Evolutionary conservation across 805 yeast species (phyloP).

Genomic region (Candida pseudofarinosa): DNA sequence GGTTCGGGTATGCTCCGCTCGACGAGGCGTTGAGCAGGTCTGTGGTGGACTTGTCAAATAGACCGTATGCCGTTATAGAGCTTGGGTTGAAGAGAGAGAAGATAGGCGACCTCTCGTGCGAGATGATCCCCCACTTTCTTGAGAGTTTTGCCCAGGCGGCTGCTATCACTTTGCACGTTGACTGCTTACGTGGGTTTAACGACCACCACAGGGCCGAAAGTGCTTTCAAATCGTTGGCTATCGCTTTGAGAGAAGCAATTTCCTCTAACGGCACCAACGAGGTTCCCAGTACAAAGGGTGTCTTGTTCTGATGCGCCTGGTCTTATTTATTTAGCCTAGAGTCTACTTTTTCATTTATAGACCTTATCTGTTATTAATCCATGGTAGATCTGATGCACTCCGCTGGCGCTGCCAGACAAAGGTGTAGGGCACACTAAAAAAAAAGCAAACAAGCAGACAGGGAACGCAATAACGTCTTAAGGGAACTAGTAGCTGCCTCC

Average conservation of each 20-base stretch:
- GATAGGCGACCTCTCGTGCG: constrained; percentile 87
- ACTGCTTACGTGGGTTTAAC: constrained; percentile 86
- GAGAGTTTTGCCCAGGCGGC: constrained; percentile 94
- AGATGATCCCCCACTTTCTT: constrained; percentile 97
- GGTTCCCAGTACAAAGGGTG: constrained; percentile 96
- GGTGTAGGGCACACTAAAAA: too few species aligned
- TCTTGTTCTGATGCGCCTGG: constrained; percentile 55
- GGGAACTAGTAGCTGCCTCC: too few species aligned
- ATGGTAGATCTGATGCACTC: too few species aligned
- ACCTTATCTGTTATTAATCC: too few species aligned
- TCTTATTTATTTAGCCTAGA: neutral
- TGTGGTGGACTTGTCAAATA: constrained; percentile 89
- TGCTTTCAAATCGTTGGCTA: constrained; percentile 94
- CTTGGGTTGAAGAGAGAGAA: constrained; percentile 88
- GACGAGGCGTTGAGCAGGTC: constrained; percentile 96
- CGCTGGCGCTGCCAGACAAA: too few species aligned
- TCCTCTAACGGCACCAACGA: constrained; percentile 82
- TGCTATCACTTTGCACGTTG: constrained; percentile 87
- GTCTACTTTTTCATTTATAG: too few species aligned
- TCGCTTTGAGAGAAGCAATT: constrained; percentile 85
- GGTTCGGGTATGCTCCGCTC: constrained; percentile 89
- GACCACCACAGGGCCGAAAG: constrained; percentile 96
- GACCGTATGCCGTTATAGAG: constrained; percentile 89
- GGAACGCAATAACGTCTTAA: too few species aligned
- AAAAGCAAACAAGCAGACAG: too few species aligned